phyloP scores from a whole-genome alignment of 192 early-diverging fungal species.

The Coemansia sp. region DNA sequence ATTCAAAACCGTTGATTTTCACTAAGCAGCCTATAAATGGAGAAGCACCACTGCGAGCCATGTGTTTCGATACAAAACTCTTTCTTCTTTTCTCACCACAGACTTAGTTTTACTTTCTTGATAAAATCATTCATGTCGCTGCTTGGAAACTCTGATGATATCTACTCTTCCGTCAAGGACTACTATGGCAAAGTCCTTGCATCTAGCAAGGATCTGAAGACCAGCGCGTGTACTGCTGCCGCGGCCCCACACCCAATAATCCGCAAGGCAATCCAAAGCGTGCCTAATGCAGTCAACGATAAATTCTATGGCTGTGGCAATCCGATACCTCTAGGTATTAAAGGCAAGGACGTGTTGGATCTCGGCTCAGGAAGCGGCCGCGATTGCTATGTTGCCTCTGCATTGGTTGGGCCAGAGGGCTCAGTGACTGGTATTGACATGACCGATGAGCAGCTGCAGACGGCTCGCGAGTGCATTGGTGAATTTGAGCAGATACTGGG shows the following conservation, averaged over 20 bases:
- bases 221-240: slow-evolving; percentile 30
- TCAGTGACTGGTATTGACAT: slow-evolving; percentile 54
- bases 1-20: too few relatives aligned
- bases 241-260: slow-evolving; percentile 26
- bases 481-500: slow-evolving; percentile 35
- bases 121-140: not conserved
- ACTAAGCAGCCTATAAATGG: too few relatives aligned
- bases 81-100: too few relatives aligned
- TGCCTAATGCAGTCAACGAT: slow-evolving; percentile 41
- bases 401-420: slow-evolving; percentile 43
- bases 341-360: slow-evolving; percentile 50
- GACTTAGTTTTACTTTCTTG: not conserved
- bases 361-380: slow-evolving; percentile 53
- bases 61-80: too few relatives aligned
- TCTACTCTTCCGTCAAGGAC: slow-evolving; percentile 33
- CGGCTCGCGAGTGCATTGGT: slow-evolving; percentile 26
- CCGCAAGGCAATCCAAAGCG: slow-evolving; percentile 36
- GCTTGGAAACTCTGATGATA: slow-evolving; percentile 1
- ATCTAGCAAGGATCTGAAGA: slow-evolving; percentile 30
- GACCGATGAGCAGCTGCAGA: slow-evolving; percentile 54
- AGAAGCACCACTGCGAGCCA: too few relatives aligned
- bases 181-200: slow-evolving; percentile 43
- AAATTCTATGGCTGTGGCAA: slow-evolving; percentile 53
- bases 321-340: slow-evolving; percentile 50
- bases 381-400: slow-evolving; percentile 55